These are phyloP conservation scores for Aspergillus ostianus DNA, from an alignment of 495 filamentous ascomycete genomes.

Conservation along the genomic window DNA sequence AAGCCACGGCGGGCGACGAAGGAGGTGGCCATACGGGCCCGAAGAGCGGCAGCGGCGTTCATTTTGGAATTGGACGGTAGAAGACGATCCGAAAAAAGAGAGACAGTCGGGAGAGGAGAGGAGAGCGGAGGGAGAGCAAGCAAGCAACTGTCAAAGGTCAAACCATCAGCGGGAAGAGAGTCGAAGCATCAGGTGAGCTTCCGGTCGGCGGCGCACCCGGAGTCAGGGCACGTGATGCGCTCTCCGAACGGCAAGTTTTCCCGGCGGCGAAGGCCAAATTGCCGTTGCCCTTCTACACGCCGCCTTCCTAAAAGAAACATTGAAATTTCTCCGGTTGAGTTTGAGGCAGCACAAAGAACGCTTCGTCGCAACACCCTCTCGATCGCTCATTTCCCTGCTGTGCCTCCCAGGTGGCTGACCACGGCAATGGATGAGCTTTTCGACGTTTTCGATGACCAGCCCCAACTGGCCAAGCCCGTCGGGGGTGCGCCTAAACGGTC, in stretches of 20 bases:
- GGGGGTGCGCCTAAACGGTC: constrained; percentile 33
- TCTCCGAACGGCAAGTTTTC: constrained; percentile 19
- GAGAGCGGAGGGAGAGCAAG: constrained; percentile 20
- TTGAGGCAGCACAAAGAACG: constrained; percentile 19
- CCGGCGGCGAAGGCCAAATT: constrained; percentile 14
- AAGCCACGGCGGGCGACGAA: constrained; percentile 87
- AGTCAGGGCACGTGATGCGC: constrained; percentile 27
- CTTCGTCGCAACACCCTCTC: constrained; percentile 12
- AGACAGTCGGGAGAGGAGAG: constrained; percentile 30
- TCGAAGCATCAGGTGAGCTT: constrained; percentile 16
- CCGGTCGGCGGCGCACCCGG: constrained; percentile 3
- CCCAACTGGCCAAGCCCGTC: constrained; percentile 39
- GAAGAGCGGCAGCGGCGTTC: constrained; percentile 76
- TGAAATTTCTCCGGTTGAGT: constrained; percentile 34
- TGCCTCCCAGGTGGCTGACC: constrained; percentile 15
- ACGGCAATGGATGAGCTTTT: constrained; percentile 76
- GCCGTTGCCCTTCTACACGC: constrained; percentile 18
- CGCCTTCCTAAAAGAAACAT: constrained; percentile 29
- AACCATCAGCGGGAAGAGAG: constrained; percentile 20
- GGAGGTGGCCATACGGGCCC: constrained; percentile 60
- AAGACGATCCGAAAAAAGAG: constrained; percentile 6
- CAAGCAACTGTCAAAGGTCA: not conserved
- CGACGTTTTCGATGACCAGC: constrained; percentile 74
- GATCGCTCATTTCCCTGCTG: constrained; percentile 10
- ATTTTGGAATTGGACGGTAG: constrained; percentile 56